Base-by-base conservation (phyloP, 768 basidiomycete species). In the Filobasidium wieringae region DNA sequence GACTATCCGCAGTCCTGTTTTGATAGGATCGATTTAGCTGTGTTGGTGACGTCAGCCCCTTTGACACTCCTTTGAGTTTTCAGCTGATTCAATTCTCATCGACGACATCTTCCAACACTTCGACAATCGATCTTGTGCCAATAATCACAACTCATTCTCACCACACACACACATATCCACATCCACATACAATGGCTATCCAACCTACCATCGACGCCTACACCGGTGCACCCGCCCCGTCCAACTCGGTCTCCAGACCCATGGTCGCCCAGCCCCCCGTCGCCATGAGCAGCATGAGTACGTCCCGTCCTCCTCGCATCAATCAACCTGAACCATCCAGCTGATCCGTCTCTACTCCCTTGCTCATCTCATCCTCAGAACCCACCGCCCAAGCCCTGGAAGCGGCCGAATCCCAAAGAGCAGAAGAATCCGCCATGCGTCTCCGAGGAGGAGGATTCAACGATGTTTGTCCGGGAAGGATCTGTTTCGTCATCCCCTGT, bases 401-500 rank as follows among this genome's bases (percentile, higher is more conserved):
- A 26, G 47, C 49, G 32, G 39, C 37, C 32, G 49, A 50, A 4
- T 34, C 50, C 7, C 56, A 57, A 22, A 19, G 43, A 26, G 47
- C 45, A 4, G 56, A 51, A 26, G 56, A 30, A 22, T 45, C 50
- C 9, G 56, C 47, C 30, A 27, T 57, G 2, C 32, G 56, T 24
- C 36, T 57, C 7, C 31, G 56, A 24, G 56, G 56, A 14, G 56
- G 56, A 4, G 56, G 56, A 5, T 47, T 47, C 43, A 47, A 47
- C 24, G 56, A 57, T 33, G 50, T 51, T 26, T 57, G 56, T 34
- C 56, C 56, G 4, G 56, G 56, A 7, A 33, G 47, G 29, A 51
- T 57, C 49, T 57, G 56, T 15, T 57, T 14, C 12, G 32, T 57
- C 27, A 30, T 57, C 22, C 56, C 56, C 11, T 57, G 56, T 17